Evolutionary conservation across 2,329 filamentous ascomycete species (phyloP), one percentile per base, ranked within the genome.

Genomic region (Pseudogymnoascus sp.): DNA sequence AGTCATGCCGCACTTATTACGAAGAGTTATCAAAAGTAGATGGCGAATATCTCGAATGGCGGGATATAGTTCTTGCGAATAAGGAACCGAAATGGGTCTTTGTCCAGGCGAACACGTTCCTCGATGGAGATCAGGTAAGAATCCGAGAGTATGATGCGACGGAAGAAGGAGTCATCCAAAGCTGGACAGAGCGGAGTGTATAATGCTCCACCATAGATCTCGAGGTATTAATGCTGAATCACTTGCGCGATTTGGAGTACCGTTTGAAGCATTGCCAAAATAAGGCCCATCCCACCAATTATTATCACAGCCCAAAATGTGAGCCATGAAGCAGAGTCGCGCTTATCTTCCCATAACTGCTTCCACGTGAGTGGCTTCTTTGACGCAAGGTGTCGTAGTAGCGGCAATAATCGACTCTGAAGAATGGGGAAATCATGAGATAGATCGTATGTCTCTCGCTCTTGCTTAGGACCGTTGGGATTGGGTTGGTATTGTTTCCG

Each of bases 71-170:
- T 5, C 70, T 86, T 63, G 75, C 75, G 50, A 82, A 82, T 68
- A 82, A 83, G 70, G 80, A 80, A 64, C 82, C 84, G 2, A 75
- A 81, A 35, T 79, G 84, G 71, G 77, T 84, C n/a, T 87, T 86
- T 73, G 83, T 85, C 40, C 84, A 88, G 70, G 82, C 83, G 0
- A 88, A 87, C 69, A 88, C 84, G 0, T 77, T 77, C 62, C 42
- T 77, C 0, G 66, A 71, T 0, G 74, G 66, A 65, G 60, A 60
- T 12, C 67, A 73, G 60, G 77, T 82, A 18, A 71, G 71, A n/a
- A 68, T 86, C 68, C 81, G 75, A 69, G 83, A 85, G 74, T 86
- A 87, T 67, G 79, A 82, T 61, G 73, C 81, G 3, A 84, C 76
- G n/a, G 67, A 76, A 1, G 74, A 79, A 68, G 84, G 83, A 0